Evolutionary conservation across 768 basidiomycete genomes (phyloP).

Genomic region (Strobilomyces confusus): DNA sequence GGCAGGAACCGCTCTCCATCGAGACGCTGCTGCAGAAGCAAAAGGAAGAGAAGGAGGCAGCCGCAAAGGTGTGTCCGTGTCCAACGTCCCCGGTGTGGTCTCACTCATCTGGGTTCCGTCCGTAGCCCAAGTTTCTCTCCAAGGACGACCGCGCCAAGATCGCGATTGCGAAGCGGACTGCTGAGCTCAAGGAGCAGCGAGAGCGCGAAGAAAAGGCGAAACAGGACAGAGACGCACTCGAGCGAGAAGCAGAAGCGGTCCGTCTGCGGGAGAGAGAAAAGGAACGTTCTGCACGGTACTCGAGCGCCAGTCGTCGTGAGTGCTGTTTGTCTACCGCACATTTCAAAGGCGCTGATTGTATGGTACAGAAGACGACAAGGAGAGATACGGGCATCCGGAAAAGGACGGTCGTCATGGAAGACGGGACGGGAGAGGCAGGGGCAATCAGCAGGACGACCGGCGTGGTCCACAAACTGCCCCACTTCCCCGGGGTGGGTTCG

Average conservation of each 20-base stretch:
- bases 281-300: slow-evolving; percentile 36
- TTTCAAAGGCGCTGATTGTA: slow-evolving; percentile 4
- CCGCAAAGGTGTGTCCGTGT: slow-evolving; percentile 65
- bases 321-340: background rate
- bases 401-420: slow-evolving; percentile 42
- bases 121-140: slow-evolving; percentile 88
- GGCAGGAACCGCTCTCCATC: slow-evolving; percentile 80
- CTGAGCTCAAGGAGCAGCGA: slow-evolving; percentile 74
- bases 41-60: slow-evolving; percentile 82
- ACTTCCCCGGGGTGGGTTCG: slow-evolving; percentile 44
- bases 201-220: slow-evolving; percentile 59
- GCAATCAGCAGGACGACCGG: slow-evolving; percentile 35
- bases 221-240: slow-evolving; percentile 65
- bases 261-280: slow-evolving; percentile 47
- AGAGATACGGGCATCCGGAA: slow-evolving; percentile 48
- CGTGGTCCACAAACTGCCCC: slow-evolving; percentile 30
- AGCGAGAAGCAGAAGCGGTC: slow-evolving; percentile 69
- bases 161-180: slow-evolving; percentile 81
- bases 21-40: slow-evolving; percentile 85
- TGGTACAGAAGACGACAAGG: slow-evolving; percentile 43
- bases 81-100: background rate
- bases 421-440: slow-evolving; percentile 39
- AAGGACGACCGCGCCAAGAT: slow-evolving; percentile 89
- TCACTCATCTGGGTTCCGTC: slow-evolving; percentile 2
- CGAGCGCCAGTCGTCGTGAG: slow-evolving; percentile 35